Base-by-base conservation (phyloP, 352 stramenopile species). In the Peronospora belbahrii region DNA sequence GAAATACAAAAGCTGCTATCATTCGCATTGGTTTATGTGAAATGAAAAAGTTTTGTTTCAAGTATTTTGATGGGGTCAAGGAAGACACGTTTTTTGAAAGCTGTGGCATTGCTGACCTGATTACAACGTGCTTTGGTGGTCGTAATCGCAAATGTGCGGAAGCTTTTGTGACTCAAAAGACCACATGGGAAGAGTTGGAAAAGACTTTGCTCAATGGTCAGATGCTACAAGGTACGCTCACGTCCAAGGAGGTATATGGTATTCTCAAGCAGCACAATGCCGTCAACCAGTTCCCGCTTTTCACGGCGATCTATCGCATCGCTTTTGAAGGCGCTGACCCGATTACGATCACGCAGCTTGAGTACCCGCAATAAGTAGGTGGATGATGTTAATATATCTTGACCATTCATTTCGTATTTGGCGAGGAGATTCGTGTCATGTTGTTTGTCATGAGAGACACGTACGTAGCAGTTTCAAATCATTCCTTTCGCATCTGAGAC, bases 1-100 rank as follows among this genome's bases (percentile, higher is more conserved):
- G 88, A n/a, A 98, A 98, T 70, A 98, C 95, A 15, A 98, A 98
- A 67, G 94, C 95, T n/a, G 95, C 95, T 20, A 83, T 98, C 52
- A 88, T 98, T 38, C 80, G 95, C 40, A 93, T 97, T 19, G 95
- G 94, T 4, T 54, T 98, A 23, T 71, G 77, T 45, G 95, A 98
- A 68, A 98, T 98, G 88, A 91, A 94, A 38, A 90, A 85, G 63
- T 94, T 94, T 44, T 86, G 75, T 60, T 89, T 91, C 62, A 86
- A 87, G 52, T 97, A 97, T 81, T 98, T 96, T 64, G 76, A 92
- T 49, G 86, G 89, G 22, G 75, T 95, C 38, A 88, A 90, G 58
- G 83, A 97, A 42, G 70, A 87, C 56, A 97, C 95, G 32, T 98
- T 98, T 63, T 94, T 97, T 48, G 83, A 98, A 73, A 96, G 76